Evolutionary conservation across 495 filamentous ascomycete genomes (phyloP).

Genomic region (Sordaria brevicollis): DNA sequence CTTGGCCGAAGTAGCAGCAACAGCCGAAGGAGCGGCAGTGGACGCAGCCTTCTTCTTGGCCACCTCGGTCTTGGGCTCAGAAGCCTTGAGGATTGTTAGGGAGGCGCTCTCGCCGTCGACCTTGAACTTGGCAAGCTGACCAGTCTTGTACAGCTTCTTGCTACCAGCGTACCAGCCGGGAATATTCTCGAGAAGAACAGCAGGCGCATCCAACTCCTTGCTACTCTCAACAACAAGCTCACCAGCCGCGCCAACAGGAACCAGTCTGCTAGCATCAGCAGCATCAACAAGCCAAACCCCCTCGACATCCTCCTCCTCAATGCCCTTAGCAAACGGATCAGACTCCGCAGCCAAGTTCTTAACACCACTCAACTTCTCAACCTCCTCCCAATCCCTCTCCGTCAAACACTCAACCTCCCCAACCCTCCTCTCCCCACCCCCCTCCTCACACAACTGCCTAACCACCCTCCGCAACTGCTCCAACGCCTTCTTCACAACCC

Average conservation of each 20-base stretch:
- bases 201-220: constrained; percentile 1
- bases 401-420: constrained; percentile 17
- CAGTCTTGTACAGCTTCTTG: constrained; percentile 19
- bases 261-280: constrained; percentile 20
- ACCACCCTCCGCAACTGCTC: constrained; percentile 19
- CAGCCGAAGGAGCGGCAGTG: not conserved
- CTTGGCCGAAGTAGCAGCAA: constrained; percentile 21
- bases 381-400: constrained; percentile 12
- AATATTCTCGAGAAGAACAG: not conserved
- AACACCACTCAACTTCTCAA: not conserved
- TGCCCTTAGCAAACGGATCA: not conserved
- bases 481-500: constrained; percentile 23
- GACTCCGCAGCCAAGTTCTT: not conserved
- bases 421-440: constrained; percentile 11
- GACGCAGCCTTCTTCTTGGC: constrained; percentile 6
- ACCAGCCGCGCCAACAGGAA: constrained; percentile 33
- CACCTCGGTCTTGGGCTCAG: not conserved
- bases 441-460: constrained; percentile 20
- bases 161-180: not conserved
- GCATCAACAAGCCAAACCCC: constrained; percentile 33
- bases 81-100: constrained; percentile 3
- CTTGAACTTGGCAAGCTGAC: constrained; percentile 20
- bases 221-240: constrained; percentile 28
- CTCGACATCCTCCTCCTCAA: constrained; percentile 6
- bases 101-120: constrained; percentile 1